A percentile compares a stretch with the other conserved stretches of the same genome.
Evolutionary conservation across 108 stramenopile species (phyloP).

Genomic region (Cylindrotheca fusiformis): DNA sequence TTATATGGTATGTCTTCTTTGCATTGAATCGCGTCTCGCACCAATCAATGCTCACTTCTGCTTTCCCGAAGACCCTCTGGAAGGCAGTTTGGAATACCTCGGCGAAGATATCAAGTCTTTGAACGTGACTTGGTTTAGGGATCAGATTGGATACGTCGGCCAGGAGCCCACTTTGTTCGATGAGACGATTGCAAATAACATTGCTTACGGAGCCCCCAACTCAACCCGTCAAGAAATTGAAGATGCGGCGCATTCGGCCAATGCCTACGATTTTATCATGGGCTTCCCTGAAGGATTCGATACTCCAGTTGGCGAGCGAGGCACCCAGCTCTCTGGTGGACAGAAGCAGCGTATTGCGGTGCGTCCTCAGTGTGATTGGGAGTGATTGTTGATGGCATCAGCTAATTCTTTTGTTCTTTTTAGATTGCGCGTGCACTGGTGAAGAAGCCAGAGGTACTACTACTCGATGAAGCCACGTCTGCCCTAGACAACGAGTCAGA

Average conservation of each 20-base stretch:
- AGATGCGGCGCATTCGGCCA: conserved; percentile 84
- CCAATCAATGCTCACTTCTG: too few species aligned
- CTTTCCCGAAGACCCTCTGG: conserved; percentile 55
- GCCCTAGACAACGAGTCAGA: conserved; percentile 86
- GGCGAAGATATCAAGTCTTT: conserved; percentile 80
- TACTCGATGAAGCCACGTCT: conserved; percentile 84
- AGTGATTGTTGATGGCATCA: too few species aligned
- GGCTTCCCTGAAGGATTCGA: conserved; percentile 74
- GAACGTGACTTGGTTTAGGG: conserved; percentile 78
- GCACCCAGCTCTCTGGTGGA: conserved; percentile 85
- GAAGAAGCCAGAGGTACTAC: conserved; percentile 70
- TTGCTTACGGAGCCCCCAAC: conserved; percentile 70
- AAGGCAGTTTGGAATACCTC: conserved; percentile 75
- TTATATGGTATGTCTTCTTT: conserved; percentile 82
- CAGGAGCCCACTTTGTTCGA: conserved; percentile 95
- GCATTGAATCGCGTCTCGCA: neutral
- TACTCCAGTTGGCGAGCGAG: conserved; percentile 89
- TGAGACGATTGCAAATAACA: conserved; percentile 87
- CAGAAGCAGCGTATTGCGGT: conserved; percentile 95
- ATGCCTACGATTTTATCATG: conserved; percentile 88
- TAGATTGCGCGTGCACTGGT: conserved; percentile 88
- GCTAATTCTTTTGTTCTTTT: too few species aligned
- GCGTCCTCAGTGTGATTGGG: too few species aligned
- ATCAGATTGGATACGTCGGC: conserved; percentile 85
- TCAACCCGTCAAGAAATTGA: conserved; percentile 69